Conservation (phyloP, 2,329 filamentous ascomycete species). For the Colletotrichum spaethianum region DNA sequence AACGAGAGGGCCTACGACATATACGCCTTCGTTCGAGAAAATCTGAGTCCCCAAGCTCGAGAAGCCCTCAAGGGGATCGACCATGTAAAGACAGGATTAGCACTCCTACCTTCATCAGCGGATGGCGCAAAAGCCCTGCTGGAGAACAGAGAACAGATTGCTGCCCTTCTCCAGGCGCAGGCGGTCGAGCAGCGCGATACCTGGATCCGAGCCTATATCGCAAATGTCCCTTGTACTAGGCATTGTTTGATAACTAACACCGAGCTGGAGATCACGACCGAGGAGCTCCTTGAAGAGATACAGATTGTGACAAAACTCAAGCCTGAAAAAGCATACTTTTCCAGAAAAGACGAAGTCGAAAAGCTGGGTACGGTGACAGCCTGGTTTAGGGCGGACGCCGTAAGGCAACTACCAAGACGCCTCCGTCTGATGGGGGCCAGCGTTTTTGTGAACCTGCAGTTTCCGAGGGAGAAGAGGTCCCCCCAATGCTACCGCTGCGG, state of each 20-base stretch:
- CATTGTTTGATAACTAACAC: neutral
- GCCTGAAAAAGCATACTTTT: constrained; percentile 18
- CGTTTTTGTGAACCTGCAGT: constrained; percentile 16
- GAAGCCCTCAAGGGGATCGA: no score
- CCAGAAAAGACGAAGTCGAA: constrained; percentile 16
- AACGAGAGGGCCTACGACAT: constrained; percentile 8
- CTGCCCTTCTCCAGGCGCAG: constrained; percentile 10
- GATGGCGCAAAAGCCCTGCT: constrained; percentile 5
- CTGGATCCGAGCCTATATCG: neutral
- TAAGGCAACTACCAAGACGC: constrained; percentile 16
- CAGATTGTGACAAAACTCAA: neutral
- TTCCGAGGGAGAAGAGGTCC: constrained; percentile 16
- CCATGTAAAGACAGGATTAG: constrained; percentile 1
- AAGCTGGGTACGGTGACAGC: constrained; percentile 8
- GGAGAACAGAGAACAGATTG: constrained; percentile 2
- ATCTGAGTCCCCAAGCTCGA: neutral
- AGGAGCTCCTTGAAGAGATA: constrained; percentile 11
- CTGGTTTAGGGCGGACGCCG: constrained; percentile 15
- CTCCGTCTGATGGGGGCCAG: constrained; percentile 13
- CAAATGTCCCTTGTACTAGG: no score
- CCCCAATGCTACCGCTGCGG: constrained; percentile 2
- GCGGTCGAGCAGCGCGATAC: constrained; percentile 6
- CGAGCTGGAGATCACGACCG: neutral
- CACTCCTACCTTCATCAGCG: constrained; percentile 5
- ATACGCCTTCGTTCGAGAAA: constrained; percentile 9